Evolutionary conservation across 164 flowering plant species (phyloP).

Genomic region (Echeveria elegans): DNA sequence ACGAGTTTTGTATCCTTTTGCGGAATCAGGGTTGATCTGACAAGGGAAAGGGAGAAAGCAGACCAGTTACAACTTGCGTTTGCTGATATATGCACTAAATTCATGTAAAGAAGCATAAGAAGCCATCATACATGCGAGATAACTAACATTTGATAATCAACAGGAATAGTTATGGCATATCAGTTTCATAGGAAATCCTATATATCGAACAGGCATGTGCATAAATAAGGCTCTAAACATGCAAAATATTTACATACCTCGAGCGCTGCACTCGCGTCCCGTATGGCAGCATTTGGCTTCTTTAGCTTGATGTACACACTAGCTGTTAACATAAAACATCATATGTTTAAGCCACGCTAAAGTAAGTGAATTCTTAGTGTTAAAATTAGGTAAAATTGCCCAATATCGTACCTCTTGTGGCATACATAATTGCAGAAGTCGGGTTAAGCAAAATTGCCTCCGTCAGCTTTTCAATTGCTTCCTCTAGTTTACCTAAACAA

Average conservation of each 20-base stretch:
- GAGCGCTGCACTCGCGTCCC: constrained; percentile 89
- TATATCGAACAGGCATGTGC: background rate
- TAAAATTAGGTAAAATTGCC: background rate
- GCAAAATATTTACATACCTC: constrained; percentile 38
- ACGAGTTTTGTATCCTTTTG: constrained; percentile 93
- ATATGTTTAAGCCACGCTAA: background rate
- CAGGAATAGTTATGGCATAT: background rate
- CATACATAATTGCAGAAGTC: constrained; percentile 93
- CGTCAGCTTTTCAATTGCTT: constrained; percentile 74
- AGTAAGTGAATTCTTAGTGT: background rate
- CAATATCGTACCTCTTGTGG: constrained; percentile 51
- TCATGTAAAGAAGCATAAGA: background rate
- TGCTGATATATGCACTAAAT: background rate
- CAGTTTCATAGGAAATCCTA: background rate
- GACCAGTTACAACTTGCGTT: background rate
- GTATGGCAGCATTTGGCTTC: constrained; percentile 95
- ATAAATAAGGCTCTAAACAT: background rate
- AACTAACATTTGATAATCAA: background rate
- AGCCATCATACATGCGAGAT: background rate
- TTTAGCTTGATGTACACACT: constrained; percentile 82
- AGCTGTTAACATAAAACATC: constrained; percentile 40
- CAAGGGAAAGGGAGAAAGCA: background rate
- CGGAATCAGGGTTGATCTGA: constrained; percentile 99
- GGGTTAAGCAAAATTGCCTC: constrained; percentile 82
- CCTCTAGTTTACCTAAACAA: constrained; percentile 64